A percentile compares a stretch with the other conserved stretches of the same genome.
Evolutionary conservation across 1,284 basidiomycete genomes (phyloP).

Genomic region (Ceratobasidium sp.): DNA sequence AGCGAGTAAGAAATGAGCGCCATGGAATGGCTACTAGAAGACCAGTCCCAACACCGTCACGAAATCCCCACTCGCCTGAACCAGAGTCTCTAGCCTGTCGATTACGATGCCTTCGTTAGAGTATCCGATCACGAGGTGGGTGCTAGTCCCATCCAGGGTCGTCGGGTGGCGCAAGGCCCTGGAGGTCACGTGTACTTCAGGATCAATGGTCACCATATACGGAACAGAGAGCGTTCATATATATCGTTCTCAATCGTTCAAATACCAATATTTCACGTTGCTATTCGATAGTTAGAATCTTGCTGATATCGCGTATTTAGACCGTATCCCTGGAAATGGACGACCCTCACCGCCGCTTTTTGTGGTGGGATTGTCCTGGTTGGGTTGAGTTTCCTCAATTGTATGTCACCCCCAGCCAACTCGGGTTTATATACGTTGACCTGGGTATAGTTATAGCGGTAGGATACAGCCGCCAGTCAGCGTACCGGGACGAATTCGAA

Average conservation of each 20-base stretch:
- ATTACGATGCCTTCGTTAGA: not conserved
- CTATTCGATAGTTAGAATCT: too few species aligned
- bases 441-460: slow-evolving; percentile 7
- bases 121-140: slow-evolving; percentile 34
- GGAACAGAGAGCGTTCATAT: too few species aligned
- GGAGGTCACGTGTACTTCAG: too few species aligned
- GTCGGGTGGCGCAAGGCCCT: too few species aligned
- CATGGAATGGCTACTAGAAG: too few species aligned
- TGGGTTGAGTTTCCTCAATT: slow-evolving; percentile 26
- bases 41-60: too few species aligned
- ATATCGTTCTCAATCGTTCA: too few species aligned
- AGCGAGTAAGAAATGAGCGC: too few species aligned
- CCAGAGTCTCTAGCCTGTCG: not conserved
- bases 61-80: not conserved
- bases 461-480: slow-evolving; percentile 9
- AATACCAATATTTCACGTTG: too few species aligned
- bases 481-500: slow-evolving; percentile 12
- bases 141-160: too few species aligned
- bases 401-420: not conserved
- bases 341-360: not conserved
- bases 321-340: slow-evolving; percentile 26
- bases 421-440: not conserved
- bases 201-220: too few species aligned
- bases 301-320: too few species aligned
- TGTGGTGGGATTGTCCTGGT: slow-evolving; percentile 2